These are phyloP conservation scores for Neocallimastix lanati DNA, from an alignment of 192 early-diverging fungal species.

Conservation along the genomic window DNA sequence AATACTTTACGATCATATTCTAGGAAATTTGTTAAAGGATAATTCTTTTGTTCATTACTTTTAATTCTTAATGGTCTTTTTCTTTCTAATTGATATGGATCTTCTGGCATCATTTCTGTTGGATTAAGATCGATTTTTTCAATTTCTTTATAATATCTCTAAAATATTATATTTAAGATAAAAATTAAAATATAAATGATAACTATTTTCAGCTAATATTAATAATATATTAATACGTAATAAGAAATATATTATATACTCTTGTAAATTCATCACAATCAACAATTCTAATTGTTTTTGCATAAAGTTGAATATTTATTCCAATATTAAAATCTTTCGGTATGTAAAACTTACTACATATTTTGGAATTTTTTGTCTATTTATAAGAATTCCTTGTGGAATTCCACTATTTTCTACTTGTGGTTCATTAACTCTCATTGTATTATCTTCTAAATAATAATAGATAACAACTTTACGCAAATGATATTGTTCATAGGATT, in stretches of 20 bases:
- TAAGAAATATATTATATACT: constrained; percentile 7
- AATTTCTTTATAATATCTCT: constrained; percentile 30
- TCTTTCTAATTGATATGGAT: constrained; percentile 24
- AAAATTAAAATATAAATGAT: too few species aligned
- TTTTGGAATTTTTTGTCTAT: constrained; percentile 37
- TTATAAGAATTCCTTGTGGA: constrained; percentile 41
- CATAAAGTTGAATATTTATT: constrained; percentile 37
- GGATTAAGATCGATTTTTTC: constrained; percentile 27
- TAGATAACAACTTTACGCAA: constrained; percentile 32
- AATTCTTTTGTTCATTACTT: constrained; percentile 5
- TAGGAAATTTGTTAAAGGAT: constrained; percentile 36
- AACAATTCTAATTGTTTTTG: constrained; percentile 36
- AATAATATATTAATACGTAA: too few species aligned
- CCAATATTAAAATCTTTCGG: constrained; percentile 33
- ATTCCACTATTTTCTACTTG: constrained; percentile 41
- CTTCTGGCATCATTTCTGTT: constrained; percentile 26
- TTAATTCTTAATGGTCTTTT: constrained; percentile 16
- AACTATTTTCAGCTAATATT: too few species aligned
- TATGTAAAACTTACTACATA: constrained; percentile 23
- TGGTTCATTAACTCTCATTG: constrained; percentile 43
- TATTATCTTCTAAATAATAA: constrained; percentile 44
- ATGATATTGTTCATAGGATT: constrained; percentile 38
- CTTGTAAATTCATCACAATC: constrained; percentile 39
- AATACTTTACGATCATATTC: constrained; percentile 38
- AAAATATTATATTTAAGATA: too few species aligned